Evolutionary conservation across 2,329 filamentous ascomycete species (phyloP), one percentile per base, ranked within the genome.

Genomic region (Fusarium succisae): DNA sequence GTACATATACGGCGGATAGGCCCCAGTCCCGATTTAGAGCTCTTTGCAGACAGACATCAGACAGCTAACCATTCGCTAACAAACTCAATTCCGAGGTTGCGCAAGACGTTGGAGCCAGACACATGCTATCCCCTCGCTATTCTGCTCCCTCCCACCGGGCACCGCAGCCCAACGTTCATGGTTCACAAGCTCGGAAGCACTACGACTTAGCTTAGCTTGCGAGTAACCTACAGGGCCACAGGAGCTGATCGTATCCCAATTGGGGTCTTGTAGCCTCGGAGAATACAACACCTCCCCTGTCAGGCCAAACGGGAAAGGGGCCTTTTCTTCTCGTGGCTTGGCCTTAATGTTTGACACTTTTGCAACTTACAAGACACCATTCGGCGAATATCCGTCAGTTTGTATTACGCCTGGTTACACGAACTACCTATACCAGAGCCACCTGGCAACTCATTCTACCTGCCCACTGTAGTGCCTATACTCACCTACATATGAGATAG

Each of bases 211-310:
- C 53, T 45, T 68, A 50, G 54, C 30, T 44, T 57, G 35, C 55
- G 44, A 70, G 66, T 48, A 47, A 15, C 43, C 44, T 56, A 50
- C 56, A 70, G 48, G 64, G 50, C 50, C 32, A 56, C 35, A 24
- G 43, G 44, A 56, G 74, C 43, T 65, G 76, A 77, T 76, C 73
- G 60, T 63, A 77, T 54, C 75, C 74, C 35, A 51, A 75, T 76
- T 58, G 61, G 63, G 69, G 55, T 37, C 58, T 66, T 55, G 41
- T 50, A 63, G 35, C 39, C 63, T 72, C 63, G 63, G 67, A 54
- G 63, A 62, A 64, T 70, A 64, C 74, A 73, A 72, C 76, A 67
- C 55, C 61, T 70, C 58, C 74, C 73, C 66, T 77, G 74, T 53
- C 62, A 69, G 55, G 45, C 70, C 65, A 76, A 72, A 55, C 64